Conservation (phyloP, 805 yeast species). For the Lipomyces japonicus region DNA sequence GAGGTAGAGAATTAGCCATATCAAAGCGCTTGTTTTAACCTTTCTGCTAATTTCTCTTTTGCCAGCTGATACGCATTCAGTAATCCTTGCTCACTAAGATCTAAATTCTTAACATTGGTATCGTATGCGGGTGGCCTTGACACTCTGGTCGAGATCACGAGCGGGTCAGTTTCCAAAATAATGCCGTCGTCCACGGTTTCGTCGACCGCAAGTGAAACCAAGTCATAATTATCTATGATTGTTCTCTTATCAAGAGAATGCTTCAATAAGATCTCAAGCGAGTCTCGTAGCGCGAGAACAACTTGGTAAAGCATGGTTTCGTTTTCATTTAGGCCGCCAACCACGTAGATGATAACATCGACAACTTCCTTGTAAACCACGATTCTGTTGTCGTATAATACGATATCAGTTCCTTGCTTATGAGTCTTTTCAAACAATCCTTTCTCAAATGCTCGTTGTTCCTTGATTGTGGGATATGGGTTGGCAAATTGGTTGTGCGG, state of each 20-base stretch:
- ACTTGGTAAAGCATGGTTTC: conserved; percentile 75
- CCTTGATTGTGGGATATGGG: conserved; percentile 47
- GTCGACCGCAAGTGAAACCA: conserved; percentile 80
- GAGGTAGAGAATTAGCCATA: background rate
- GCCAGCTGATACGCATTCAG: conserved; percentile 29
- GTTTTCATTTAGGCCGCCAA: conserved; percentile 77
- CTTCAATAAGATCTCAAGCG: conserved; percentile 70
- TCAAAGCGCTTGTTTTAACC: conserved; percentile 27
- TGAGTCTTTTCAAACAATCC: conserved; percentile 69
- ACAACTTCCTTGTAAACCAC: conserved; percentile 82
- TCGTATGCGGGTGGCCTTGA: conserved; percentile 81
- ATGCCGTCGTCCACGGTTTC: conserved; percentile 93
- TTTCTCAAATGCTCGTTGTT: conserved; percentile 74
- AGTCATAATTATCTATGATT: conserved; percentile 76
- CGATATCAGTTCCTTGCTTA: conserved; percentile 74
- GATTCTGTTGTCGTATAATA: conserved; percentile 71
- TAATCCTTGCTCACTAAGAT: conserved; percentile 42
- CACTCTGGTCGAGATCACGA: conserved; percentile 82
- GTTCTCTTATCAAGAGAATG: conserved; percentile 65
- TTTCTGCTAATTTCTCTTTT: conserved; percentile 26
- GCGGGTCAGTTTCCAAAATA: conserved; percentile 83
- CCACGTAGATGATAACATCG: conserved; percentile 67
- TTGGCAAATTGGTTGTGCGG: conserved; percentile 31
- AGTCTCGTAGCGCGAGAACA: conserved; percentile 72
- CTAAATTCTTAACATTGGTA: conserved; percentile 40